Percentiles rank a stretch among this genome's conserved stretches.
These are phyloP conservation scores for Pleoardoris graminearum DNA, from an alignment of 2,329 filamentous ascomycete genomes.

Conservation along the genomic window DNA sequence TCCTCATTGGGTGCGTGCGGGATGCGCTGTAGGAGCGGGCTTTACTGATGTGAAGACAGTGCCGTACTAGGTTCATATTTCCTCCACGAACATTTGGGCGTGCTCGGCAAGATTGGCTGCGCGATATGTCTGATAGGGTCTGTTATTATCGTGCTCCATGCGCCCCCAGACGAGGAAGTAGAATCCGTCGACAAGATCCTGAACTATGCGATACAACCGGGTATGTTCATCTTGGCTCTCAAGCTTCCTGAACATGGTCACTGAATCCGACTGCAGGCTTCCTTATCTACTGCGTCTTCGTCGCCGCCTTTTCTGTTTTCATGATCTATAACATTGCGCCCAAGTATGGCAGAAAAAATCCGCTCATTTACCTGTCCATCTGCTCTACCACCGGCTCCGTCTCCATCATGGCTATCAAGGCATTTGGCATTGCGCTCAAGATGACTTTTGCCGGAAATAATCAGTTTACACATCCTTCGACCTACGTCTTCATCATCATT, in stretches of 20 bases:
- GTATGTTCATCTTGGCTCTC: slow-evolving; percentile 55
- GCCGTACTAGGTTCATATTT: slow-evolving; percentile 95
- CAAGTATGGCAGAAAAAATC: slow-evolving; percentile 89
- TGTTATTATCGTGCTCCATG: slow-evolving; percentile 96
- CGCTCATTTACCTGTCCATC: slow-evolving; percentile 94
- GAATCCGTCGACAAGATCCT: slow-evolving; percentile 90
- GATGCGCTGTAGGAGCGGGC: neutral
- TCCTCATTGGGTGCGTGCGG: slow-evolving; percentile 73
- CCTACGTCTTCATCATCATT: slow-evolving; percentile 96
- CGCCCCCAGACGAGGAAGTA: slow-evolving; percentile 90
- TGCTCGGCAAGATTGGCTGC: slow-evolving; percentile 88
- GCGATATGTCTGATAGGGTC: slow-evolving; percentile 95
- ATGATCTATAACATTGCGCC: slow-evolving; percentile 98
- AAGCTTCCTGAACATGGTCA: neutral
- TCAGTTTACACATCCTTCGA: slow-evolving; percentile 92
- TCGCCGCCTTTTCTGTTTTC: slow-evolving; percentile 79
- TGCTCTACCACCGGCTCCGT: slow-evolving; percentile 96
- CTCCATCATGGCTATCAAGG: slow-evolving; percentile 99
- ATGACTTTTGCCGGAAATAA: slow-evolving; percentile 91
- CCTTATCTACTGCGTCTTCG: slow-evolving; percentile 78
- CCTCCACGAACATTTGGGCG: slow-evolving; percentile 85
- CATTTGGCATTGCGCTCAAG: slow-evolving; percentile 96
- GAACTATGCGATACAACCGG: slow-evolving; percentile 85
- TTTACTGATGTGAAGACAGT: slow-evolving; percentile 46
- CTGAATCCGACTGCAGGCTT: slow-evolving; percentile 65